Evolutionary conservation across 345 rosid genomes (phyloP), one percentile per base, ranked within the genome.

Genomic region (Populus davidiana): DNA sequence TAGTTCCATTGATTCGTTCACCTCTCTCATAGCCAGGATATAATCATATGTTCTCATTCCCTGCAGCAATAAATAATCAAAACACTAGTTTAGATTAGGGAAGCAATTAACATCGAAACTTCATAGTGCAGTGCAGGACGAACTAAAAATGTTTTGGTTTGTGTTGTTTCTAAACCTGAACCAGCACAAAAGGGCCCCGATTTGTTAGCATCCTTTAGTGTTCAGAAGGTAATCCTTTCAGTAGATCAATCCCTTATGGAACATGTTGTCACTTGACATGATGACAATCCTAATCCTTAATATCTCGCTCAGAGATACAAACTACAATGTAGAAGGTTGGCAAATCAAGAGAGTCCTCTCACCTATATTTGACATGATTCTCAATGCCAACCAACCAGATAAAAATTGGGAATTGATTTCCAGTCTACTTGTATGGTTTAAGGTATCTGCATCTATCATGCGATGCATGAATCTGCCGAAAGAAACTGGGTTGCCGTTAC

Each of bases 31-130:
- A 5, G 99, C 99, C 87, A 92, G 81, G 81, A 93, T 93, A 75
- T 91, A 91, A 80, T 96, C 98, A 82, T 96, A 96, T 70, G 97
- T 96, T 87, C 96, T 92, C 87, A 93, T 96, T 79, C 98, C 98
- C 97, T 92, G 88, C 78, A 82, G 59, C 67, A 73, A 74, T 21
- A 31, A 75, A 47, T 21, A 38, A 59, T 67, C 8, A 31, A 43
- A 65, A 78, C 44, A 71, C 50, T 20, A 31, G 25, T 11, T 59
- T n/a, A 9, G 27, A 36, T 20, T 8, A 67, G n/a, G 47, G 13
- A 16, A 35, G 43, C n/a, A 35, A 9, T 9, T 20, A 31, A 36
- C 21, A 67, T 5, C 23, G 8, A 67, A 67, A 20, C 12, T 35
- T 18, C 23, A 67, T 11, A 1, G 41, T 67, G 27, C 70, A 67